Conservation (phyloP, 352 stramenopile species). For the Pythium dissimile region DNA sequence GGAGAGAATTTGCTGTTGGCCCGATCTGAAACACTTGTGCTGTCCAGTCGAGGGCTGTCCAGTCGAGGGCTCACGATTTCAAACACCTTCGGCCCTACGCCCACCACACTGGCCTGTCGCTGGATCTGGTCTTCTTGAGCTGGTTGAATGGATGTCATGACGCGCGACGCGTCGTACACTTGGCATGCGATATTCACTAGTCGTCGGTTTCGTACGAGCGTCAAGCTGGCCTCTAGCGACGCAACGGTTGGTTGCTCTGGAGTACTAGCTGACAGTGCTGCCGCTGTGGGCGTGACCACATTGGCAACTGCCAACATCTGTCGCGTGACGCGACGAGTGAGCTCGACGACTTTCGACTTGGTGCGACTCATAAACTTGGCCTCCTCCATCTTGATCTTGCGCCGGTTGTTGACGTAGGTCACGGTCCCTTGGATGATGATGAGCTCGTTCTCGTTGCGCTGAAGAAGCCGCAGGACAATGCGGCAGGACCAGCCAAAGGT, state of each 20-base stretch:
- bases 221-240: not conserved
- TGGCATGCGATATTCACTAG: not conserved
- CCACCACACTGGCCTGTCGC: not conserved
- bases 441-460: conserved; percentile 18
- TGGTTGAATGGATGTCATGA: not conserved
- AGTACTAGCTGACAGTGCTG: not conserved
- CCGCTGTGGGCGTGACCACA: not conserved
- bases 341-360: not conserved
- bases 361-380: not conserved
- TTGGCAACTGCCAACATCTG: not conserved
- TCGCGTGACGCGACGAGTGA: not conserved
- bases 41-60: not conserved
- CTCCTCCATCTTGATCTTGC: conserved; percentile 15
- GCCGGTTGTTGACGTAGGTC: conserved; percentile 24
- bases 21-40: not conserved
- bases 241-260: not conserved
- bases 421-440: conserved; percentile 27
- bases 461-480: conserved; percentile 14
- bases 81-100: not conserved
- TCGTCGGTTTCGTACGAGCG: not conserved
- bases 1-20: not conserved
- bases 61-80: not conserved
- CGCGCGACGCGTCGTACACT: not conserved
- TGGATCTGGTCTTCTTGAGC: not conserved
- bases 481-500: conserved; percentile 24